Base-by-base conservation (phyloP, 495 filamentous ascomycete genomes). In the Penicillium pulvis region DNA sequence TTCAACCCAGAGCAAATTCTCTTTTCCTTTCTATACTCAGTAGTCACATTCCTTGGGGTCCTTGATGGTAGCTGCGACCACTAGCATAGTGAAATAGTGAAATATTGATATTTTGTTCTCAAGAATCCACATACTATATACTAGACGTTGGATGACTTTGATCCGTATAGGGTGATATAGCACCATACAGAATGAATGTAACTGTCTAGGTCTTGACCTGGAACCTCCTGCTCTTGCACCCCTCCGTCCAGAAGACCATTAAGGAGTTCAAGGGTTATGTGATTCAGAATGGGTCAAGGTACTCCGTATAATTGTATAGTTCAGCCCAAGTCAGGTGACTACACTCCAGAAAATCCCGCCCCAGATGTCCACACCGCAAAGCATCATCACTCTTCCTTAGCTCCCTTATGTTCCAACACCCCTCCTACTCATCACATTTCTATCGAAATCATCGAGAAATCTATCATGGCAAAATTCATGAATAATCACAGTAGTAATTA, bases 401-500 rank as follows among this genome's bases (percentile, higher is more conserved):
- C 11, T 53, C 36, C 53, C 53, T 44, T 49, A 53, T 52, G 49
- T 47, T 50, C 43, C n/a, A 28, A 24, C 16, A 36, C 41, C 41
- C 19, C 12, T 12, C 36, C 30, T 54, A 56, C 35, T 23, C 23
- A 60, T 31, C 48, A 58, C 49, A 44, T 39, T 46, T 16, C 42
- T 42, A 57, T 62, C 43, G 26, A 48, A 50, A 56, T 33, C 16
- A 55, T 52, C 53, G 48, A 51, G 49, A 57, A 28, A 35, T 55
- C 60, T n/a, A 69, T 30, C 53, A 78, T 79, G 76, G 75, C 75
- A 78, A 88, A 82, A 79, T 84, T 82, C 74, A 80, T 80, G 68
- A 84, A 76, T 79, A 84, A 77, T 75, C 85, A 79, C 75, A 85
- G 77, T 84, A 87, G 81, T 87, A 90, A 80, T 85, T 87, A 76